Evolutionary conservation across 2,329 filamentous ascomycete species (phyloP), one percentile per base, ranked within the genome.

Genomic region (Apiospora rasikravindrae): DNA sequence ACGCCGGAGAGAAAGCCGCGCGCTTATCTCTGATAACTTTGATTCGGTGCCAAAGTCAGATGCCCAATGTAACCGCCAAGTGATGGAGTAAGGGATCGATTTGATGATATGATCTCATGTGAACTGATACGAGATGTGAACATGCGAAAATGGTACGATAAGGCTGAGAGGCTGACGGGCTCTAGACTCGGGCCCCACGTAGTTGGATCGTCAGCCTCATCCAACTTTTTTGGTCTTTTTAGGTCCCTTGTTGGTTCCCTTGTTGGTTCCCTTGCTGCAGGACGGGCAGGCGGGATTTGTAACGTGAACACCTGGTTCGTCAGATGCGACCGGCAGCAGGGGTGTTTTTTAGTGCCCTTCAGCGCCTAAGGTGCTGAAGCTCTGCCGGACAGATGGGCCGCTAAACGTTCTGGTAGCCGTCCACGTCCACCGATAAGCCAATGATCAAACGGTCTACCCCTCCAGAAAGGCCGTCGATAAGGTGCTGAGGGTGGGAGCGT

Each of bases 111-210:
- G 57, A 64, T 64, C 19, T 64, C 29, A 64, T 64, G 57, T n/a
- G 57, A 64, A 40, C 19, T 64, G 29, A 64, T 57, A 6, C 8
- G 51, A 57, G 22, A 33, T 37, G 33, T 14, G 33, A 40, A 40
- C 19, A 64, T 64, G 57, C 57, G 33, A 64, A 64, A 40, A 40
- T 64, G 57, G 57, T 64, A 64, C 57, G 57, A 64, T 64, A 64
- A 64, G 57, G 57, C 57, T 64, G 57, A 64, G 51, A 57, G 57
- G 57, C 57, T 64, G 33, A 64, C 14, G 29, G 57, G 57, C 57
- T 64, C 57, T 40, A 61, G 53, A 37, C 29, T 61, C 53, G 16
- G n/a, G n/a, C n/a, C n/a, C n/a, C n/a, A n/a, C n/a, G n/a, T n/a
- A n/a, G n/a, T n/a, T 33, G 29, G 53, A 22, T 61, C 53, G 19